phyloP scores from a whole-genome alignment of 495 filamentous ascomycete species.

The Penicillium turbatum region DNA sequence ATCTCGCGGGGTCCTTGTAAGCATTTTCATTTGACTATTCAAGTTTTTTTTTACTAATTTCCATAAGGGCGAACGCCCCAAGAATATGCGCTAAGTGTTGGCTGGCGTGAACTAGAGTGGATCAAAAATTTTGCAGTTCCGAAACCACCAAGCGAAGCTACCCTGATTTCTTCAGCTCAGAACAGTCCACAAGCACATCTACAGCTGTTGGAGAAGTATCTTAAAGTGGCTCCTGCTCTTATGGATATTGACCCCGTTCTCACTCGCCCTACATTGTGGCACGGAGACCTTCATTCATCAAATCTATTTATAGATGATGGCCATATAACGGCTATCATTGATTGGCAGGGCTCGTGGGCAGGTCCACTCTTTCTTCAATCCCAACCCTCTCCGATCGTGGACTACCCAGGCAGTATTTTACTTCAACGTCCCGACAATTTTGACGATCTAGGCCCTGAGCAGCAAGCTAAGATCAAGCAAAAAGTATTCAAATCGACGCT shows the following conservation, averaged over 20 bases:
- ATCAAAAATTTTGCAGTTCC: slow-evolving; percentile 26
- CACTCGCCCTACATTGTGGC: slow-evolving; percentile 26
- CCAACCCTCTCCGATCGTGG: slow-evolving; percentile 24
- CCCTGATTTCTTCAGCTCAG: slow-evolving; percentile 15
- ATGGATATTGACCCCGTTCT: slow-evolving; percentile 22
- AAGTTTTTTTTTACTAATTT: background rate
- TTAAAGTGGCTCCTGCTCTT: slow-evolving; percentile 24
- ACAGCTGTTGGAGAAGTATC: slow-evolving; percentile 20
- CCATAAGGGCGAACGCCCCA: slow-evolving; percentile 19
- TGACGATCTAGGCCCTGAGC: slow-evolving; percentile 11
- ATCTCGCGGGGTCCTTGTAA: slow-evolving; percentile 36
- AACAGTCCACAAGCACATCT: slow-evolving; percentile 18
- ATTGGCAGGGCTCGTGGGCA: slow-evolving; percentile 36
- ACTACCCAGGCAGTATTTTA: slow-evolving; percentile 26
- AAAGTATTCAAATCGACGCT: slow-evolving; percentile 26
- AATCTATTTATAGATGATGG: slow-evolving; percentile 36
- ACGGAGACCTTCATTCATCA: slow-evolving; percentile 35
- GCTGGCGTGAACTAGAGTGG: slow-evolving; percentile 27
- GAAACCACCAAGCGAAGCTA: slow-evolving; percentile 13
- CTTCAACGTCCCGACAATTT: background rate
- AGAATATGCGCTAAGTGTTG: slow-evolving; percentile 21
- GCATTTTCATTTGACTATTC: slow-evolving; percentile 12
- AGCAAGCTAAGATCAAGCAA: slow-evolving; percentile 24
- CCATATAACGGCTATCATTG: slow-evolving; percentile 29
- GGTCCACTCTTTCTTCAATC: slow-evolving; percentile 31